Base-by-base conservation (phyloP, 192 early-diverging fungal genomes). In the Coemansia interrupta region DNA sequence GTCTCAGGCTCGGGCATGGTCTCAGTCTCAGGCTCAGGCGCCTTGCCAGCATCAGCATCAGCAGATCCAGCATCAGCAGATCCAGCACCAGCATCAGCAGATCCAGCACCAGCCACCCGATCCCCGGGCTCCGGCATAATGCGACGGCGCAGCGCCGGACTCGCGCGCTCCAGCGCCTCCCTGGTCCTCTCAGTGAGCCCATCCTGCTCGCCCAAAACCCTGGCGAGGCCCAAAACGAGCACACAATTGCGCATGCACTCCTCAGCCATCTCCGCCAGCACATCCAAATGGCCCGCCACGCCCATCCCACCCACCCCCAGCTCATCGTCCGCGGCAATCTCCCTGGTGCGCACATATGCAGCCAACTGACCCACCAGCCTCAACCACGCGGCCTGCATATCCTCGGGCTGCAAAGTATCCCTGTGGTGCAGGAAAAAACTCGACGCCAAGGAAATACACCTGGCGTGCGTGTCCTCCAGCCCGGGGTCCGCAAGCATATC, bases 401-500 rank as follows among this genome's bases (percentile, higher is more conserved):
- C 53, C 14, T 11, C 12, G 58, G 45, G 11, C 18, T 39, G 28
- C 39, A 48, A 15, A 2, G 38, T 22, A 13, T 47, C 28, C 12
- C 61, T 67, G 38, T 80, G 70, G 64, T 74, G 77, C 9, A 80
- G 61, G 52, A 80, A 80, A 15, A 61, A 73, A 64, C 70, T 80
- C 12, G 72, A 64, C 58, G 70, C 64, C 60, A 74, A 63, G 17
- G 77, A 73, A 9, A 80, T 80, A 58, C 71, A 73, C 10, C 77
- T 63, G 2, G 77, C 72, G 28, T 80, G 77, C 0, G 77, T 74
- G 61, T 80, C 77, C 50, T 74, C 77, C 77, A 80, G 73, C 23
- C 65, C 41, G 12, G 60, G 53, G 51, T 87, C 78, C 10, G 80
- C 83, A 40, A 87, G 73, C 56, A 88, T 61, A 54, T 91, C 92